Evolutionary conservation across 2,329 filamentous ascomycete genomes (phyloP).

Genomic region (Fusarium irregulare): DNA sequence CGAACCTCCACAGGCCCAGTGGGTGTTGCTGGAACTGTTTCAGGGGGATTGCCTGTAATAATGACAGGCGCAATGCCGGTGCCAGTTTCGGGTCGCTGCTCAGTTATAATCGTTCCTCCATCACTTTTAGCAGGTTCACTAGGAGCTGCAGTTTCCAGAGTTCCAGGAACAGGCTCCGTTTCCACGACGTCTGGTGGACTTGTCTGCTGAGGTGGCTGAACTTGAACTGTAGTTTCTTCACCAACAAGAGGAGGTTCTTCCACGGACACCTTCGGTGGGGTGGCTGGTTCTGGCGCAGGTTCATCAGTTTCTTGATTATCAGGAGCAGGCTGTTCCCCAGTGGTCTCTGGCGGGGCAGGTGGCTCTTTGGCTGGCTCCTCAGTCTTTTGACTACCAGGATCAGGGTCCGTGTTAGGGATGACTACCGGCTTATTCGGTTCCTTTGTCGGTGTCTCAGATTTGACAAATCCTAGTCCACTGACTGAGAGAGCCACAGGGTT

Average conservation of each 20-base stretch:
- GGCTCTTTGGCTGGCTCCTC: not conserved
- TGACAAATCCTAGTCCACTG: not conserved
- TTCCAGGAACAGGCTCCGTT: not conserved
- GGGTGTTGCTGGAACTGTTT: not conserved
- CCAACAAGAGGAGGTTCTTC: not conserved
- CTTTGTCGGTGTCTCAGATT: not conserved
- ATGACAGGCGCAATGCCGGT: not conserved
- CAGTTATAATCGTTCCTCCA: not conserved
- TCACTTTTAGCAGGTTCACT: not conserved
- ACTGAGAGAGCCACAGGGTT: not conserved
- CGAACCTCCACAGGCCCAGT: not conserved
- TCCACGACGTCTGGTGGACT: not conserved
- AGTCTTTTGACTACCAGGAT: not conserved
- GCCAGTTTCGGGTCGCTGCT: not conserved
- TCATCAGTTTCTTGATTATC: not conserved
- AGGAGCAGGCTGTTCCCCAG: not conserved
- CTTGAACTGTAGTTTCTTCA: not conserved
- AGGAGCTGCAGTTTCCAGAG: not conserved
- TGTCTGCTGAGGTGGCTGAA: not conserved
- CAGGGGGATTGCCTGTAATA: not conserved
- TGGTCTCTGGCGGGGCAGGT: not conserved
- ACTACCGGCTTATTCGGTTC: not conserved
- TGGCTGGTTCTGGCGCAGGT: not conserved
- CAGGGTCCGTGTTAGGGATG: not conserved
- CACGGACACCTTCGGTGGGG: not conserved